Evolutionary conservation across 371 early-diverging fungal species (phyloP), one percentile per base, ranked within the genome.

Genomic region (Mortierella sp.): DNA sequence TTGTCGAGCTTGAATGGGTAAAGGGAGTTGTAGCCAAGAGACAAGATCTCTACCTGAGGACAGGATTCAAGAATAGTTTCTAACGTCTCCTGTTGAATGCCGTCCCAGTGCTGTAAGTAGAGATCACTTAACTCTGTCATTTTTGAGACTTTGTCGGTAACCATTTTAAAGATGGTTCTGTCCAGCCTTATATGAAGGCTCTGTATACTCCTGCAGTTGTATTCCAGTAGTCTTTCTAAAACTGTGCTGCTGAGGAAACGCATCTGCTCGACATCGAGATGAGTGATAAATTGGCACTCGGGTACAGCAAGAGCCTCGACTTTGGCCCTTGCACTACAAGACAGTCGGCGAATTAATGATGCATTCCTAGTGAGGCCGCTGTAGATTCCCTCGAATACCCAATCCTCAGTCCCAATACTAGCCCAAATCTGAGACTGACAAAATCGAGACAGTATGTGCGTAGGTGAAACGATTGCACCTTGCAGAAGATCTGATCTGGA

Each of bases 391-490:
- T 70, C 70, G 41, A 66, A 63, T 36, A 67, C 63, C 76, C 76
- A 76, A n/a, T 76, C 76, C 6, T 76, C 76, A 3, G 67, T 58
- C 7, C 36, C 52, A 8, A 76, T 16, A 3, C 48, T 58, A 40
- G 70, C 61, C 76, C 76, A 76, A 52, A 76, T 76, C 63, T 66
- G 70, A 19, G 76, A 70, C 4, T 76, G 76, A n/a, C 76, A 76
- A 38, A 58, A 76, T 40, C 61, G 70, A 0, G 76, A 66, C 24
- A 76, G 58, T 16, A 67, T 48, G 9, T 61, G 63, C 1, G 40
- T 55, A 21, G 57, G 21, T 3, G 76, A 70, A 28, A 76, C 76
- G 4, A 76, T 70, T 10, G 76, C 76, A 13, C 76, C 76, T 16
- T 70, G 67, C 2, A 70, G 52, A 2, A 76, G 33, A 16, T 60